Evolutionary conservation across 1,284 basidiomycete species (phyloP).

Genomic region (Ganoderma sinense): DNA sequence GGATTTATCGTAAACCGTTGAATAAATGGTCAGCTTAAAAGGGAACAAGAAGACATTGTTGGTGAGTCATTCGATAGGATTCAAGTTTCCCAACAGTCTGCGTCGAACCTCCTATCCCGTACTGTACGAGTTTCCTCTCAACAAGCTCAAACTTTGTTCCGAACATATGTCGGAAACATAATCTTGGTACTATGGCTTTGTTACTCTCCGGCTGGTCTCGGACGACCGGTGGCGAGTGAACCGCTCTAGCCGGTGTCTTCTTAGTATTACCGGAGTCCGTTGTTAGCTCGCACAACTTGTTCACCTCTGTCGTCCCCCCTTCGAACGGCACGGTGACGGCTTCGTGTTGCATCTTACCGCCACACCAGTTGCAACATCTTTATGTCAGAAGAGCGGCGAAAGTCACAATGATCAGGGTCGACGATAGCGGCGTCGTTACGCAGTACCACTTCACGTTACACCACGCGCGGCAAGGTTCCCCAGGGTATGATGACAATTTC

Average conservation of each 20-base stretch:
- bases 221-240: neutral
- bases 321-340: neutral
- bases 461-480: neutral
- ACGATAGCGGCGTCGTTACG: neutral
- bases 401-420: neutral
- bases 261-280: neutral
- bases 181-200: neutral
- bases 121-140: neutral
- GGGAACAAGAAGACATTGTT: neutral
- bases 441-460: neutral
- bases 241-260: neutral
- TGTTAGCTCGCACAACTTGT: neutral
- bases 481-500: neutral
- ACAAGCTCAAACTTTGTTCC: neutral
- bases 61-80: neutral
- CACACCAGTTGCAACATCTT: neutral
- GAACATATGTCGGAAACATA: neutral
- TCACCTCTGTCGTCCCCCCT: neutral
- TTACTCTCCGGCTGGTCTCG: neutral
- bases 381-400: neutral
- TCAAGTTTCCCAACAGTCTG: neutral
- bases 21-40: neutral
- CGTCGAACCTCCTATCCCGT: neutral
- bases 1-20: neutral
- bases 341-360: neutral